These are phyloP conservation scores for Saksenaea oblongispora DNA, from an alignment of 371 early-diverging fungal genomes.

Conservation along the genomic window DNA sequence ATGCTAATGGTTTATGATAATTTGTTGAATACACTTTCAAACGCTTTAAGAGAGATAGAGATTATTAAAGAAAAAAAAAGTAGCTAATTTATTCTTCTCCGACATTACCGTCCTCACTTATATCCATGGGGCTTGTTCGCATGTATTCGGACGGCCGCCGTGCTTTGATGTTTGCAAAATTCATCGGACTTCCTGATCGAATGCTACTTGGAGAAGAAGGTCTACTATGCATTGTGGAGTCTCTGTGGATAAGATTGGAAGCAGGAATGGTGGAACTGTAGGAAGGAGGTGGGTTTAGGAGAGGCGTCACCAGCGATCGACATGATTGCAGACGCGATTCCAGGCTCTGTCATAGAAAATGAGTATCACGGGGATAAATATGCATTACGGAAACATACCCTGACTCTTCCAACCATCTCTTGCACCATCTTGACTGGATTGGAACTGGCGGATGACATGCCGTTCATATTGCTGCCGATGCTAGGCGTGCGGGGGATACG, in stretches of 20 bases:
- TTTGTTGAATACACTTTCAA: no score
- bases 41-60: no score
- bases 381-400: conserved; percentile 40
- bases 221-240: conserved; percentile 22
- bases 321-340: conserved; percentile 69
- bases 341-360: conserved; percentile 38
- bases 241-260: conserved; percentile 28
- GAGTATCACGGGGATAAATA: background rate
- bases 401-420: conserved; percentile 74
- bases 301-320: conserved; percentile 65
- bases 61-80: background rate
- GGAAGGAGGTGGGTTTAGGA: conserved; percentile 63
- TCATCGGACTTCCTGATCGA: conserved; percentile 40
- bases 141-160: conserved; percentile 51
- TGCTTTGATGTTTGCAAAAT: conserved; percentile 46
- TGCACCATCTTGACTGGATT: conserved; percentile 72
- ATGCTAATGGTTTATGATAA: no score
- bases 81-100: background rate
- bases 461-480: conserved; percentile 10
- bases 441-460: conserved; percentile 23
- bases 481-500: conserved; percentile 39
- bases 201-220: conserved; percentile 36
- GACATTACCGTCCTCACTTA: conserved; percentile 19
- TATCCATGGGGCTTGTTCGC: conserved; percentile 30
- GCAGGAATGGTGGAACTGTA: conserved; percentile 43